Conservation (phyloP, 2,329 filamentous ascomycete genomes). For the Alternaria conjuncta region DNA sequence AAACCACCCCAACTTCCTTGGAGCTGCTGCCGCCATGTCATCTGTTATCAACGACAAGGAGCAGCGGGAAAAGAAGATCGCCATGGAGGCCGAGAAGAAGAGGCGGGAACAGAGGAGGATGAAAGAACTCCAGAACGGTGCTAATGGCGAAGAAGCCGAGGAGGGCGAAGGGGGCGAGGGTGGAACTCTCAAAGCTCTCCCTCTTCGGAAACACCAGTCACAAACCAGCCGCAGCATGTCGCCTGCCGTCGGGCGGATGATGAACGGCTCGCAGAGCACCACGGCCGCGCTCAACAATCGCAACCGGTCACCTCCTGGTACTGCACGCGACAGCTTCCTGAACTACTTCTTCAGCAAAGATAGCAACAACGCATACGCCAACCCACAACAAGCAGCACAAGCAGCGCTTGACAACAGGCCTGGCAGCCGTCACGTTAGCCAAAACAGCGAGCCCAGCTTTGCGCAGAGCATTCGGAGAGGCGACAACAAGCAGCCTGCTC, state of each 20-base stretch:
- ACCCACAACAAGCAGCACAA: slow-evolving; percentile 52
- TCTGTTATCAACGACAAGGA: slow-evolving; percentile 95
- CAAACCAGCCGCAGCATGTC: slow-evolving; percentile 80
- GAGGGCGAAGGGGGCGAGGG: slow-evolving; percentile 65
- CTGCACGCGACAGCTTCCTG: slow-evolving; percentile 87
- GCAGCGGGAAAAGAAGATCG: slow-evolving; percentile 85
- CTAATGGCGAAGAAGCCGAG: slow-evolving; percentile 66
- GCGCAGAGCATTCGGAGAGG: slow-evolving; percentile 78
- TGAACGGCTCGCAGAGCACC: slow-evolving; percentile 65
- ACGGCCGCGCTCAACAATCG: slow-evolving; percentile 70
- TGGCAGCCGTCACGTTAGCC: slow-evolving; percentile 73
- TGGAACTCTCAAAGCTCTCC: slow-evolving; percentile 63
- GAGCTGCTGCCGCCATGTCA: slow-evolving; percentile 95
- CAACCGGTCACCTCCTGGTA: slow-evolving; percentile 64
- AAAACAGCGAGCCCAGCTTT: slow-evolving; percentile 80
- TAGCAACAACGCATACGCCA: slow-evolving; percentile 59
- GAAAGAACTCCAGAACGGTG: slow-evolving; percentile 74
- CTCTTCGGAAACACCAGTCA: slow-evolving; percentile 65
- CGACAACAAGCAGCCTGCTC: slow-evolving; percentile 62
- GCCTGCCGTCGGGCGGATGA: slow-evolving; percentile 70
- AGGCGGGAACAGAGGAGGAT: slow-evolving; percentile 81
- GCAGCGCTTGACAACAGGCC: slow-evolving; percentile 46
- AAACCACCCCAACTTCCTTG: slow-evolving; percentile 98
- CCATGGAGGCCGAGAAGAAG: slow-evolving; percentile 81
- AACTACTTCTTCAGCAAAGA: slow-evolving; percentile 99